Conservation (phyloP, 1,139 yeast genomes). For the Saccharomyces pastorianus region DNA sequence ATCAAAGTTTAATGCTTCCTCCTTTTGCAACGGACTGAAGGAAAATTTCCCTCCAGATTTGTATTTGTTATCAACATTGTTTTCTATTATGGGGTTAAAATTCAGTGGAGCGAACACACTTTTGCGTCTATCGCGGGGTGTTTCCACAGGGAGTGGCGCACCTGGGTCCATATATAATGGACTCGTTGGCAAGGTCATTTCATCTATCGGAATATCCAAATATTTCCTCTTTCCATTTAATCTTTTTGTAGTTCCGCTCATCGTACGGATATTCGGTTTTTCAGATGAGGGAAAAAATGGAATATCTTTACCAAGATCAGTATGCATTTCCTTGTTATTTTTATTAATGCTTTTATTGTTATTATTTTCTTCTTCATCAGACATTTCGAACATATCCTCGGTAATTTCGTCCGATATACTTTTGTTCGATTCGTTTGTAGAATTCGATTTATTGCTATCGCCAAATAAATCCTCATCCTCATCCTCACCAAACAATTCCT, state of each 20-base stretch:
- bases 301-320: slow-evolving; percentile 3
- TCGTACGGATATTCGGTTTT: not conserved
- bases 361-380: slow-evolving; percentile 27
- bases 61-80: slow-evolving; percentile 72
- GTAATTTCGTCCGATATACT: slow-evolving; percentile 25
- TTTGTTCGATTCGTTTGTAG: slow-evolving; percentile 12
- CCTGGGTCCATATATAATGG: slow-evolving; percentile 74
- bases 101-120: slow-evolving; percentile 74
- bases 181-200: slow-evolving; percentile 42
- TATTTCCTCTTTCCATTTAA: slow-evolving; percentile 23
- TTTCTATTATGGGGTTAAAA: slow-evolving; percentile 70
- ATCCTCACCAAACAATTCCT: slow-evolving; percentile 23
- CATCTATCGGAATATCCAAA: slow-evolving; percentile 51
- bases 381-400: slow-evolving; percentile 30
- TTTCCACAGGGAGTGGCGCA: slow-evolving; percentile 65
- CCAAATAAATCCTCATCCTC: slow-evolving; percentile 30
- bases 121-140: slow-evolving; percentile 43
- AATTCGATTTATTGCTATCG: slow-evolving; percentile 21
- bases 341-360: slow-evolving; percentile 7
- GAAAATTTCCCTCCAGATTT: slow-evolving; percentile 81
- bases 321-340: slow-evolving; percentile 2
- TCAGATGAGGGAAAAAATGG: slow-evolving; percentile 2
- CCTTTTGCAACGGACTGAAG: slow-evolving; percentile 25
- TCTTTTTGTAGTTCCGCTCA: slow-evolving; percentile 4
- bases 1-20: slow-evolving; percentile 28